phyloP scores from a whole-genome alignment of 1,139 yeast genomes.

The Debaryomyces fabryi region DNA sequence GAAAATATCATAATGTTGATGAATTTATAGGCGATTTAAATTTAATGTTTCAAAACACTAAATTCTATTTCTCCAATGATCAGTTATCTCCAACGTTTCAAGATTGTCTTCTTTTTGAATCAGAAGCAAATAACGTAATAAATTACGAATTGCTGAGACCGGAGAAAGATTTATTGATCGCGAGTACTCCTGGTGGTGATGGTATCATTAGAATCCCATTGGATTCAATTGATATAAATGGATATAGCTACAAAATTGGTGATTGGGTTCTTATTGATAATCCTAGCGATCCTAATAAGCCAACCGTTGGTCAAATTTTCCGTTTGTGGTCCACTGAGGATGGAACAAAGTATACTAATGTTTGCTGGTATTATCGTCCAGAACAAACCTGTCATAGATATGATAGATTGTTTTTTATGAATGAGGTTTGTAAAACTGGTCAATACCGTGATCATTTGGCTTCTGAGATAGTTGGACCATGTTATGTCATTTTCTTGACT shows the following conservation, averaged over 20 bases:
- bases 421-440: slow-evolving; percentile 95
- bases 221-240: slow-evolving; percentile 72
- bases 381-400: slow-evolving; percentile 95
- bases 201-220: slow-evolving; percentile 71
- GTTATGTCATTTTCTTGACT: slow-evolving; percentile 92
- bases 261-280: slow-evolving; percentile 92
- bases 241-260: slow-evolving; percentile 79
- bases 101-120: slow-evolving; percentile 65
- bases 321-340: slow-evolving; percentile 88
- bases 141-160: slow-evolving; percentile 77
- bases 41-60: slow-evolving; percentile 74
- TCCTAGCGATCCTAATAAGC: slow-evolving; percentile 84
- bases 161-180: slow-evolving; percentile 75
- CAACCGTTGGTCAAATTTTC: slow-evolving; percentile 92
- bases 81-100: slow-evolving; percentile 58
- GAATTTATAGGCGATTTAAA: slow-evolving; percentile 76
- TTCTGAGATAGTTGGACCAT: slow-evolving; percentile 87
- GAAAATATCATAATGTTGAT: slow-evolving; percentile 78
- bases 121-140: slow-evolving; percentile 60
- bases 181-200: slow-evolving; percentile 60
- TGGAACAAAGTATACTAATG: slow-evolving; percentile 86
- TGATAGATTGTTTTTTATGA: slow-evolving; percentile 85
- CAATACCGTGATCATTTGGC: slow-evolving; percentile 94
- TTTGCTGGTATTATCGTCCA: slow-evolving; percentile 97
- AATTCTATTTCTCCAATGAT: slow-evolving; percentile 58